Evolutionary conservation across 768 basidiomycete species (phyloP).

Genomic region (Leucosporidium yakuticum): DNA sequence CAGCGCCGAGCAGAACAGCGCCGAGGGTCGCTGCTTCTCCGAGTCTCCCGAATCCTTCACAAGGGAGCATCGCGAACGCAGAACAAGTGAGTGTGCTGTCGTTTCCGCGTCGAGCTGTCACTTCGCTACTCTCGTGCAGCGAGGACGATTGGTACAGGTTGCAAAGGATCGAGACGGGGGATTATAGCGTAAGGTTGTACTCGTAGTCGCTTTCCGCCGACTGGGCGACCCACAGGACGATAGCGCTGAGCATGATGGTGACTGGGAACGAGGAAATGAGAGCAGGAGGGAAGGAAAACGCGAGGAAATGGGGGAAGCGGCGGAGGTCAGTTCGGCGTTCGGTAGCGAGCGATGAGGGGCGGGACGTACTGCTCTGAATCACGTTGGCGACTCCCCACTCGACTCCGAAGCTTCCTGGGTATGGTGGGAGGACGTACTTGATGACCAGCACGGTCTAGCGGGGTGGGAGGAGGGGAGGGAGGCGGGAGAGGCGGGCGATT

Average conservation of each 20-base stretch:
- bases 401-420: constrained; percentile 61
- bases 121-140: no score
- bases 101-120: no score
- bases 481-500: no score
- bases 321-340: background rate
- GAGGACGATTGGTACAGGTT: no score
- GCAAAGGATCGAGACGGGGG: background rate
- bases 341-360: background rate
- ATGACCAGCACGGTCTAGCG: constrained; percentile 74
- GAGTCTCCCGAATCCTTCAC: no score
- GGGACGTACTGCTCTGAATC: constrained; percentile 71
- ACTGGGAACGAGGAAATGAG: background rate
- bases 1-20: no score
- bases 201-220: constrained; percentile 81
- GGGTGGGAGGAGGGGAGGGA: no score
- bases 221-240: constrained; percentile 89
- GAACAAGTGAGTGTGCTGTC: no score
- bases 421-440: constrained; percentile 75
- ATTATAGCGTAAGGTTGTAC: constrained; percentile 58
- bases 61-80: no score
- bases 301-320: background rate
- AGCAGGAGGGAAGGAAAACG: background rate
- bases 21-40: no score
- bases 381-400: constrained; percentile 95
- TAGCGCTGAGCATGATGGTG: constrained; percentile 54